These are phyloP conservation scores for Athelia sp. DNA, from an alignment of 1,284 basidiomycete species.

Conservation along the genomic window DNA sequence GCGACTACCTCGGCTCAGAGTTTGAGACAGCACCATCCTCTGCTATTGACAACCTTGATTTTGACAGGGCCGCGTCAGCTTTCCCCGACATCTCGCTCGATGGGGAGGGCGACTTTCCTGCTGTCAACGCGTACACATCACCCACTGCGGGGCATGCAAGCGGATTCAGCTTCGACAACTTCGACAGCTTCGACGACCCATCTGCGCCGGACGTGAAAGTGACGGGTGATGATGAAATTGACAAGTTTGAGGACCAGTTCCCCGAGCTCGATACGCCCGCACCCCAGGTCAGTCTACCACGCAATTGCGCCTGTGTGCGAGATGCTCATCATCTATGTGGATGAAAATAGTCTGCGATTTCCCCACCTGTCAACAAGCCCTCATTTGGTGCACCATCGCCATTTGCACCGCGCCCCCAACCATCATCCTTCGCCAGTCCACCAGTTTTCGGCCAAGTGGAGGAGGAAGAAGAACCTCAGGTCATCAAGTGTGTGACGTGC, in stretches of 20 bases:
- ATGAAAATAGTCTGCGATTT: conserved; percentile 2
- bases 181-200: conserved; percentile 37
- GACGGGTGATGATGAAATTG: conserved; percentile 84
- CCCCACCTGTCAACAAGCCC: neutral
- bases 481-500: conserved; percentile 62
- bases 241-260: conserved; percentile 89
- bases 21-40: conserved; percentile 5
- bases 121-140: conserved; percentile 29
- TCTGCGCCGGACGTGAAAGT: conserved; percentile 56
- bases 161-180: conserved; percentile 63
- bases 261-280: conserved; percentile 72
- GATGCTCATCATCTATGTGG: neutral
- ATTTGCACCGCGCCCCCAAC: conserved; percentile 72
- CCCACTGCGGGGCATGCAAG: conserved; percentile 15
- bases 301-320: neutral
- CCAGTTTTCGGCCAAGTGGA: conserved; percentile 68
- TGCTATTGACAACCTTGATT: conserved; percentile 59
- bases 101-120: conserved; percentile 49
- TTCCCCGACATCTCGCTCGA: conserved; percentile 85
- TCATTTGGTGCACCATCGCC: conserved; percentile 45
- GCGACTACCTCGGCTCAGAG: conserved; percentile 22
- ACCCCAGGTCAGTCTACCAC: conserved; percentile 28
- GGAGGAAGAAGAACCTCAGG: conserved; percentile 83
- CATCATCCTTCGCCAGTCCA: conserved; percentile 61
- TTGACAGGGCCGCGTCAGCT: conserved; percentile 72